Evolutionary conservation across 495 filamentous ascomycete species (phyloP).

Genomic region (Chaetomium tenue): DNA sequence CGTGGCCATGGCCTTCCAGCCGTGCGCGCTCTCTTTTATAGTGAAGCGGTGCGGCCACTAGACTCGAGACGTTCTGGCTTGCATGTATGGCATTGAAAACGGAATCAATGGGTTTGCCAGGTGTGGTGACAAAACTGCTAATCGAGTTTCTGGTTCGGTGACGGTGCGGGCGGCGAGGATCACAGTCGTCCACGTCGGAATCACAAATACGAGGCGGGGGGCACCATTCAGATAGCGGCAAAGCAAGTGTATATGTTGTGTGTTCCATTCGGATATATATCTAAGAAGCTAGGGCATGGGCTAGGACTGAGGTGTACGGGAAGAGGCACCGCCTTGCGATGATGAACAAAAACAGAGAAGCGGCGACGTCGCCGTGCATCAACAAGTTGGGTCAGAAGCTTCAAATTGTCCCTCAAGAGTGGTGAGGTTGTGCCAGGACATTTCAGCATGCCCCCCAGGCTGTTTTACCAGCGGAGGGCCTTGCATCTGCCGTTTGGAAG

Average conservation of each 20-base stretch:
- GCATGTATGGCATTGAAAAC: slow-evolving; percentile 58
- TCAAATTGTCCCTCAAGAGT: slow-evolving; percentile 57
- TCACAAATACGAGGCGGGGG: too few species aligned
- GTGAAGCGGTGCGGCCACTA: slow-evolving; percentile 30
- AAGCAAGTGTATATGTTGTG: neutral
- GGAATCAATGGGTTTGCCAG: slow-evolving; percentile 54
- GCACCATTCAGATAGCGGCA: too few species aligned
- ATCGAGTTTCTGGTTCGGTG: neutral
- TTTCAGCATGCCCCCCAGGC: slow-evolving; percentile 50
- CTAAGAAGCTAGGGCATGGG: neutral
- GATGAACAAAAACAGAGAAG: slow-evolving; percentile 12
- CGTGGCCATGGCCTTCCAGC: slow-evolving; percentile 23
- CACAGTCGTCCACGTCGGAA: neutral
- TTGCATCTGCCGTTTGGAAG: slow-evolving; percentile 40
- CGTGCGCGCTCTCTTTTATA: slow-evolving; percentile 24
- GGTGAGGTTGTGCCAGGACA: slow-evolving; percentile 58
- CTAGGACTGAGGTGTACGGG: neutral
- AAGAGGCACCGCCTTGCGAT: neutral
- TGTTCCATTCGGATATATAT: neutral
- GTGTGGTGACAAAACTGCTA: slow-evolving; percentile 10
- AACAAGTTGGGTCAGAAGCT: slow-evolving; percentile 56
- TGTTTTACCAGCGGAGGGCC: slow-evolving; percentile 36
- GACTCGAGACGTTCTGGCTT: slow-evolving; percentile 30
- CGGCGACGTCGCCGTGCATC: slow-evolving; percentile 32
- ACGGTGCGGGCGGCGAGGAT: neutral